A percentile compares a stretch with the other conserved stretches of the same genome.
Evolutionary conservation across 2,329 filamentous ascomycete species (phyloP).

Genomic region (Phialemoniopsis sp.): DNA sequence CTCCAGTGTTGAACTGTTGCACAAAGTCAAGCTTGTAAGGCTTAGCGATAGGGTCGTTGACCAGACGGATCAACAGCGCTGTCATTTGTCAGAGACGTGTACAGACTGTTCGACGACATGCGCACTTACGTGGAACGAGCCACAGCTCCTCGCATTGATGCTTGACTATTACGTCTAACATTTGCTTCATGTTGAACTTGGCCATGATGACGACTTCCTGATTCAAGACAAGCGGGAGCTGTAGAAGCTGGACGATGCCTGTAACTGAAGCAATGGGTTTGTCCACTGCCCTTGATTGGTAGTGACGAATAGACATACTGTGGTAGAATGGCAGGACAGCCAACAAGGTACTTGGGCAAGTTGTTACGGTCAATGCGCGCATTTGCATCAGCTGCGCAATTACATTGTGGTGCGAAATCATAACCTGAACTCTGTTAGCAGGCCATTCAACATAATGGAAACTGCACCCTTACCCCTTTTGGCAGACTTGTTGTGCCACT

Average conservation of each 20-base stretch:
- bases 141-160: constrained; percentile 52
- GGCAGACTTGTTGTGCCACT: too few relatives aligned
- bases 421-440: too few relatives aligned
- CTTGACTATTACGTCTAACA: constrained; percentile 47
- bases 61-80: constrained; percentile 46
- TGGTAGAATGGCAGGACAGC: constrained; percentile 19
- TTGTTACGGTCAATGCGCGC: constrained; percentile 43
- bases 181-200: constrained; percentile 55
- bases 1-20: constrained; percentile 53
- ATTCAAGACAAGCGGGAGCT: constrained; percentile 59
- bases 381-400: constrained; percentile 69
- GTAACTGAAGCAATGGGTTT: too few relatives aligned
- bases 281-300: constrained; percentile 34
- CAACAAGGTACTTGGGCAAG: constrained; percentile 19
- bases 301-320: constrained; percentile 13
- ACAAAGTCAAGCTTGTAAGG: constrained; percentile 56
- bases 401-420: constrained; percentile 72
- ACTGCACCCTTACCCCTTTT: too few relatives aligned
- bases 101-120: too few relatives aligned
- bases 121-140: constrained; percentile 56
- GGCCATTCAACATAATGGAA: too few relatives aligned
- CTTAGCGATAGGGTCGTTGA: constrained; percentile 48
- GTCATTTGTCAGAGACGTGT: background rate
- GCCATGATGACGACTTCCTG: constrained; percentile 64
- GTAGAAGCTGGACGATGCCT: constrained; percentile 58